Percentiles rank a stretch among this genome's conserved stretches.
phyloP scores from a whole-genome alignment of 106 monocot species.

The Platanthera guangdongensis region DNA sequence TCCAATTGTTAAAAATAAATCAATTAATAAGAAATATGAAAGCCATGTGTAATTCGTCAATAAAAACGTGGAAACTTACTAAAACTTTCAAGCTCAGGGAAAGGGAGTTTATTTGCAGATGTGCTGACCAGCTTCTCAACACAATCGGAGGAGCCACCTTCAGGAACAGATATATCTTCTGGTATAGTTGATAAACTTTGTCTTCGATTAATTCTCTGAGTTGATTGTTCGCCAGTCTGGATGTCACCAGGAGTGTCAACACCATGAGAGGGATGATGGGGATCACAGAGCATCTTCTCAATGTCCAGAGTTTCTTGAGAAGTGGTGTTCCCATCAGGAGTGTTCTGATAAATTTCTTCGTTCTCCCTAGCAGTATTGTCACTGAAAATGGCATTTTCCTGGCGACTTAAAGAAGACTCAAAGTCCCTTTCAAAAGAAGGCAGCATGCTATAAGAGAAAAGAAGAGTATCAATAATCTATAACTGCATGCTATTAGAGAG shows the following conservation, averaged over 20 bases:
- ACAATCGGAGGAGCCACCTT: slow-evolving; percentile 8
- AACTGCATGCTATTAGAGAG: background rate
- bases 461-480: background rate
- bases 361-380: slow-evolving; percentile 14
- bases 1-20: background rate
- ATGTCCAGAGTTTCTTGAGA: slow-evolving; percentile 26
- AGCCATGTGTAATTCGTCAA: background rate
- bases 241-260: slow-evolving; percentile 2
- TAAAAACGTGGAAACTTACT: slow-evolving; percentile 23
- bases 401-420: slow-evolving; percentile 1
- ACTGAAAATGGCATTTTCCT: slow-evolving; percentile 5
- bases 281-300: slow-evolving; percentile 13
- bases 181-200: slow-evolving; percentile 31
- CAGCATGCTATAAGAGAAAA: slow-evolving; percentile 23
- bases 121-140: slow-evolving; percentile 6
- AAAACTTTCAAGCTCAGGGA: slow-evolving; percentile 10
- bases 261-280: background rate
- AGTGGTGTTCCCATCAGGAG: slow-evolving; percentile 4
- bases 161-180: slow-evolving; percentile 23
- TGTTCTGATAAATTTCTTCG: background rate
- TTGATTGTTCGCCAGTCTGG: slow-evolving; percentile 10
- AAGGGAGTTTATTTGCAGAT: slow-evolving; percentile 19
- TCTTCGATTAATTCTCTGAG: slow-evolving; percentile 4
- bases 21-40: background rate
- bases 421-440: slow-evolving; percentile 28